Evolutionary conservation across 2,329 filamentous ascomycete species (phyloP), one percentile per base, ranked within the genome.

Genomic region (Arthroderma sp.): DNA sequence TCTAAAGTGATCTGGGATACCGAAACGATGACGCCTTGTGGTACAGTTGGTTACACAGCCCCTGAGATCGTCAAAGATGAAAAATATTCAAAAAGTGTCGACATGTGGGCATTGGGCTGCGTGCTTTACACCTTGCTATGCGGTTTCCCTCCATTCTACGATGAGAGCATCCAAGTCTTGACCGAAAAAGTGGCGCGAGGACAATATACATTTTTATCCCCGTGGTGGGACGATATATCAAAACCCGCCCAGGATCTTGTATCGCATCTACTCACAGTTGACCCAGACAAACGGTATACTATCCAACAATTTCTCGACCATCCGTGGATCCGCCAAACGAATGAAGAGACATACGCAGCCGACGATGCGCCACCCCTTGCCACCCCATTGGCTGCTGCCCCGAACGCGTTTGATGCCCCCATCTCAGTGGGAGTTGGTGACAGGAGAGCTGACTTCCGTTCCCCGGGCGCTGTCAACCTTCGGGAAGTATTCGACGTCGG

Each of bases 31-130:
- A 98, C 91, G 3, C 91, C 91, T n/a, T 98, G 91, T 63, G 91
- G 91, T 47, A 98, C 91, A 0, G 91, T 96, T 46, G 91, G 91
- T 37, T 98, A 98, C 67, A 96, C 91, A 3, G 91, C 91, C 3
- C 91, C 91, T 5, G 91, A 98, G 61, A 98, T 98, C 51, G 91
- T 98, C 62, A 96, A 96, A 68, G 91, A 98, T 65, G 91, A 98
- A 67, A 80, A 88, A 22, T 98, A 98, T 65, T 96, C 89, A 33
- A 98, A 96, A 72, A 93, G 86, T 42, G 91, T 98, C 38, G 91
- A 98, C 59, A 98, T 98, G 91, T 98, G 91, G 91, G 91, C 91
- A 3, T 68, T 98, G 30, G 91, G 91, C 9, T 98, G 91, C 61
- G 91, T 98, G 7, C 72, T 98, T 4, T 98, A 98, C 69, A 98